A percentile compares a stretch with the other conserved stretches of the same genome.
These are phyloP conservation scores for Capronia americana DNA, from an alignment of 2,329 filamentous ascomycete genomes.

Conservation along the genomic window DNA sequence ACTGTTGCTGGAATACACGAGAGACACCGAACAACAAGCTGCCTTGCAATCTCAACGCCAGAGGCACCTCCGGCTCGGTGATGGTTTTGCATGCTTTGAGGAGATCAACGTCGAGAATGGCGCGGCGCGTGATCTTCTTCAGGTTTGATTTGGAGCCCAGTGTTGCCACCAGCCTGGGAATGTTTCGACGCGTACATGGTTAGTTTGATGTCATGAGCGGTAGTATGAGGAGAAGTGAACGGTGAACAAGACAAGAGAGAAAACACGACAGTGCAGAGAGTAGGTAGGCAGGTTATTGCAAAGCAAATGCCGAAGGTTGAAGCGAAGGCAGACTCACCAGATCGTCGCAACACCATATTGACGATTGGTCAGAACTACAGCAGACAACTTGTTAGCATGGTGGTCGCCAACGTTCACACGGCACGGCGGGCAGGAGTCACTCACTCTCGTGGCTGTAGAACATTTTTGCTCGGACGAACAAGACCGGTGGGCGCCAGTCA, in stretches of 20 bases:
- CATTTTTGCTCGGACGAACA: conserved; percentile 61
- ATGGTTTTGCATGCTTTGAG: conserved; percentile 89
- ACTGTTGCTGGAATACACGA: conserved; percentile 86
- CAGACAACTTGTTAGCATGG: background rate
- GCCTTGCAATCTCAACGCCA: conserved; percentile 87
- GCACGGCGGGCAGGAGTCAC: conserved; percentile 42
- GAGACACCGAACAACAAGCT: conserved; percentile 88
- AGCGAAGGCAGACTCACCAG: conserved; percentile 64
- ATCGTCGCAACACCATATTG: conserved; percentile 94
- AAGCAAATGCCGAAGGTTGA: background rate
- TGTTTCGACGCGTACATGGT: background rate
- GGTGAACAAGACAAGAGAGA: conserved; percentile 1
- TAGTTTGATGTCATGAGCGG: background rate
- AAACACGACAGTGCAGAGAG: background rate
- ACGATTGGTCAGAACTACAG: conserved; percentile 75
- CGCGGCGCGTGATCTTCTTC: conserved; percentile 79
- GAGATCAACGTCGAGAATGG: conserved; percentile 87
- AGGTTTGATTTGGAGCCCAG: conserved; percentile 74
- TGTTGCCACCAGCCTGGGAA: conserved; percentile 83
- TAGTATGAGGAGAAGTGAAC: background rate
- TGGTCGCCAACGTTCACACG: background rate
- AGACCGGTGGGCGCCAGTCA: background rate
- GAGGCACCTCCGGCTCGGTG: conserved; percentile 79
- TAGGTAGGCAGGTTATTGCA: background rate
- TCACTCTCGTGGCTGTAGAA: conserved; percentile 95